Conservation (phyloP, 2,329 filamentous ascomycete species). For the Sarocladium strictum region DNA sequence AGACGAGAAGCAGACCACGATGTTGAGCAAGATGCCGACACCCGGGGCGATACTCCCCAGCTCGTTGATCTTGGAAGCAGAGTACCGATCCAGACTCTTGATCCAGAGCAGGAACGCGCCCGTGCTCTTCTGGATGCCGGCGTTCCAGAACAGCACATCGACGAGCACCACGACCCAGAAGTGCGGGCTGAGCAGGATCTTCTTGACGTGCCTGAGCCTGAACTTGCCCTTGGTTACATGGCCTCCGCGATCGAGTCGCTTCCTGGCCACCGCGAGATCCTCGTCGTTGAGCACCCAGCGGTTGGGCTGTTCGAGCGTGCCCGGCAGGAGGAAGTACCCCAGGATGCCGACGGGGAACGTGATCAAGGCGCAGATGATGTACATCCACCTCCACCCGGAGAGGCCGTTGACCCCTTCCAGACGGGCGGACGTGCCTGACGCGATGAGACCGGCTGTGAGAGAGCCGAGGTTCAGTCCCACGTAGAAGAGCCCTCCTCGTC, state of each 20-base stretch:
- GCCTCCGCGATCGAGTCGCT: constrained; percentile 37
- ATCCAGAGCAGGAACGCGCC: constrained; percentile 53
- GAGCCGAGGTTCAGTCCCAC: constrained; percentile 45
- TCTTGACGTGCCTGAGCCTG: constrained; percentile 21
- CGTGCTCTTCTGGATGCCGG: constrained; percentile 34
- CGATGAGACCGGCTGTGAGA: constrained; percentile 45
- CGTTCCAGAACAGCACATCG: constrained; percentile 53
- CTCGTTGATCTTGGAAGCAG: constrained; percentile 40
- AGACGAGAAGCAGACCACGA: constrained; percentile 48
- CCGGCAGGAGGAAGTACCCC: constrained; percentile 43
- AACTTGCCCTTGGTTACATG: constrained; percentile 32
- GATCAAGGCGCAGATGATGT: constrained; percentile 28
- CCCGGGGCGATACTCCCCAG: constrained; percentile 46
- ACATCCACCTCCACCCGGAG: constrained; percentile 8
- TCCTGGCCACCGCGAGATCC: constrained; percentile 39
- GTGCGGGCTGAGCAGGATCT: constrained; percentile 34
- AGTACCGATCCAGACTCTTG: constrained; percentile 45
- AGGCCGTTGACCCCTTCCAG: not conserved
- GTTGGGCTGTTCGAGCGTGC: constrained; percentile 37
- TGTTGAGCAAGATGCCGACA: constrained; percentile 49
- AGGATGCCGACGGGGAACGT: constrained; percentile 14
- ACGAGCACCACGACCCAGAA: constrained; percentile 46
- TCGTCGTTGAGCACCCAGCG: constrained; percentile 35
- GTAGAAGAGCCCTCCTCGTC: constrained; percentile 45
- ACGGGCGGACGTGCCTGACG: constrained; percentile 24